Evolutionary conservation across 2,329 filamentous ascomycete species (phyloP), one percentile per base, ranked within the genome.

Genomic region (Pestalotiopsis sp.): DNA sequence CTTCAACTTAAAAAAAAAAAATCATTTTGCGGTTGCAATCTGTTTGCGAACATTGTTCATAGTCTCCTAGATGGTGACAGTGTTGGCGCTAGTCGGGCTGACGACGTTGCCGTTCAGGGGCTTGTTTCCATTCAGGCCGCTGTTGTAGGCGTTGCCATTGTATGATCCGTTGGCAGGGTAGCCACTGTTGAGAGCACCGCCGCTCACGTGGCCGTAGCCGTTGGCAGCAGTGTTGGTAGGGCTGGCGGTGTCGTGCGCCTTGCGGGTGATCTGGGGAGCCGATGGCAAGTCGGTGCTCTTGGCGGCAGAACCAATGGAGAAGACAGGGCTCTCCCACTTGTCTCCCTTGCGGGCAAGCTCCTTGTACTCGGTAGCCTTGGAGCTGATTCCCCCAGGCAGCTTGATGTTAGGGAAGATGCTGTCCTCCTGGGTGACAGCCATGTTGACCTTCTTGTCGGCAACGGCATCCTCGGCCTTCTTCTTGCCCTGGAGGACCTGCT

Each of bases 351-450:
- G 86, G 9, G 95, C 93, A 68, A 97, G 87, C 25, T 98, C 90
- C 83, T 90, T 93, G 87, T 97, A 98, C 81, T 97, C 94, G 27
- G 93, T 97, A 11, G 95, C 95, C 88, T 97, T 98, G 83, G 90
- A 91, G 74, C 93, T 96, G 79, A 98, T 95, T 67, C 94, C 95
- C 39, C 93, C 93, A 31, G 95, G 94, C 5, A 99, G 86, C 68
- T 91, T 87, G 77, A 99, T 91, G 78, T 95, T 85, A 77, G 93
- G 92, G 91, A 99, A 97, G 72, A 89, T 93, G 72, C 93, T 95
- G 77, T 98, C 93, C 73, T 97, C 89, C 82, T 94, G 90, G 56
- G 94, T 97, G 72, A 95, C 84, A n/a, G 93, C 92, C 59, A 95
- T 83, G 79, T 97, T 96, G 80, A 95, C 89, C 82, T 93, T 90